These are phyloP conservation scores for Ophiorrhiza pumila DNA, from an alignment of 257 asterid genomes.

Conservation along the genomic window DNA sequence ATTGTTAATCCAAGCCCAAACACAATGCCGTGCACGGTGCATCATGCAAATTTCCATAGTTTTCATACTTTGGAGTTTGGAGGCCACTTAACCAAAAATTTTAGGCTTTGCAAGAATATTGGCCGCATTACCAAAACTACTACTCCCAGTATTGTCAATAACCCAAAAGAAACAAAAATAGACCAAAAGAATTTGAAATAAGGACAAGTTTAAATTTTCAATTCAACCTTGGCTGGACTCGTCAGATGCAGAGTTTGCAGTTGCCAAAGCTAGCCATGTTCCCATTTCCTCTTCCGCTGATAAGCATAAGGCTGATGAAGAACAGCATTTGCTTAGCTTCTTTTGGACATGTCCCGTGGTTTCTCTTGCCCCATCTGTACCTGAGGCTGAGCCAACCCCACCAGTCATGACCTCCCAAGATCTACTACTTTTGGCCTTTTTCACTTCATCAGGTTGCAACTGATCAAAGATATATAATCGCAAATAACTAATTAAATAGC, in stretches of 20 bases:
- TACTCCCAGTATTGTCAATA: background rate
- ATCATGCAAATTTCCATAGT: background rate
- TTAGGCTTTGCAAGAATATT: background rate
- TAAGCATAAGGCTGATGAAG: constrained; percentile 41
- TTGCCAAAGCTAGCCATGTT: constrained; percentile 65
- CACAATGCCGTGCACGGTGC: no score
- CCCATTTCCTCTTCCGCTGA: constrained; percentile 33
- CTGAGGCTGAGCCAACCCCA: constrained; percentile 4
- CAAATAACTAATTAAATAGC: background rate
- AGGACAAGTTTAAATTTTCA: background rate
- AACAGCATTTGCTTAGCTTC: constrained; percentile 30
- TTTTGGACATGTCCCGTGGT: constrained; percentile 14
- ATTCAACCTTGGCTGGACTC: constrained; percentile 39
- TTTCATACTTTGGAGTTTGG: background rate
- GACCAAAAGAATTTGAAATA: background rate
- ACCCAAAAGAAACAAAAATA: constrained; percentile 2
- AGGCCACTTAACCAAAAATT: background rate
- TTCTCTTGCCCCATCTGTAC: constrained; percentile 15
- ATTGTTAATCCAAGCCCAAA: background rate
- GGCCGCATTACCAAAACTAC: background rate
- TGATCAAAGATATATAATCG: background rate
- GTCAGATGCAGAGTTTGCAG: constrained; percentile 44
- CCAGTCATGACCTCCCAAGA: constrained; percentile 11
- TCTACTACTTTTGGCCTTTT: constrained; percentile 5
- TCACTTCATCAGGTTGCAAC: constrained; percentile 9